A percentile compares a stretch with the other conserved stretches of the same genome.
Conservation (phyloP, 306 rosid species). For the Castanea sativa region DNA sequence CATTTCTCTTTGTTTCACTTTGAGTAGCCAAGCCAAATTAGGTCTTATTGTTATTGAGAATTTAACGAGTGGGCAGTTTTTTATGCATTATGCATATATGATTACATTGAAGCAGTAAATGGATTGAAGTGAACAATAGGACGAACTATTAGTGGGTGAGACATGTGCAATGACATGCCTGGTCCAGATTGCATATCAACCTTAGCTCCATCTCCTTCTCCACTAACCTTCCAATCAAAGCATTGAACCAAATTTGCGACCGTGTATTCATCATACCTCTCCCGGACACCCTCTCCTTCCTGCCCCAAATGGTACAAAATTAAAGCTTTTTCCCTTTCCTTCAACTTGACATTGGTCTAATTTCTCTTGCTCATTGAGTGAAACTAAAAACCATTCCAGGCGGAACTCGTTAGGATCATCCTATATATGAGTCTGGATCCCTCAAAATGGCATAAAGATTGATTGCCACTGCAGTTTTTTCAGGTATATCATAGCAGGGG, state of each 20-base stretch:
- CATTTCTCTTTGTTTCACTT: too few relatives aligned
- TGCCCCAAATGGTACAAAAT: conserved; percentile 45
- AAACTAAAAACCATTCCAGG: conserved; percentile 43
- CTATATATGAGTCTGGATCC: conserved; percentile 34
- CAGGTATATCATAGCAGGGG: not conserved
- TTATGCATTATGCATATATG: not conserved
- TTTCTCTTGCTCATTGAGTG: conserved; percentile 10
- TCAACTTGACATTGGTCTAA: not conserved
- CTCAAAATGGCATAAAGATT: conserved; percentile 56
- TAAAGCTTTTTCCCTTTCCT: conserved; percentile 19
- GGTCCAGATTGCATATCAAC: conserved; percentile 44
- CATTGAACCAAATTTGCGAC: conserved; percentile 54
- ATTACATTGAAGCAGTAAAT: not conserved
- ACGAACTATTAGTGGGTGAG: conserved; percentile 37
- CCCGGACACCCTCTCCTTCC: conserved; percentile 57
- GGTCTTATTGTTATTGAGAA: too few relatives aligned
- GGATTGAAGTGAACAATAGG: conserved; percentile 32
- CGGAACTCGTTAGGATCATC: conserved; percentile 37
- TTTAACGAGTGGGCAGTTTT: too few relatives aligned
- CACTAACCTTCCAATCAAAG: conserved; percentile 52
- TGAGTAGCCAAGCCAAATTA: too few relatives aligned
- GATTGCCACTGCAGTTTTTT: conserved; percentile 38
- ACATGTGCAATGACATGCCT: conserved; percentile 46
- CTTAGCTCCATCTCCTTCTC: conserved; percentile 31
- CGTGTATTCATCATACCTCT: conserved; percentile 31